Base-by-base conservation (phyloP, 371 early-diverging fungal species). In the Syncephalastrum racemosum region DNA sequence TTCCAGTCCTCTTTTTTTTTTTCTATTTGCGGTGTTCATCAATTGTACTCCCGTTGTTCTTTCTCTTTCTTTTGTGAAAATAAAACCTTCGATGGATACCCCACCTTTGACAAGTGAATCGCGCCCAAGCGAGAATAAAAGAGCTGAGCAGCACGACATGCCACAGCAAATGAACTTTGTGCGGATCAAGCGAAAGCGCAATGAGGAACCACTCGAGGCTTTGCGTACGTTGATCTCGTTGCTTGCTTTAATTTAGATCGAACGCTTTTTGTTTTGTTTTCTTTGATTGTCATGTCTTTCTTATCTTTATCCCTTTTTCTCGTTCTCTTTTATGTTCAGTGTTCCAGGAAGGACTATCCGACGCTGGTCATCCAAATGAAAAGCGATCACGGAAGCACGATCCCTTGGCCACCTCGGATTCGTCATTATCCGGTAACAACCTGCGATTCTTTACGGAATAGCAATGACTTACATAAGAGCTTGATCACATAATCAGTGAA, bases 151-250 rank as follows among this genome's bases (percentile, higher is more conserved):
- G 36, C 36, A 31, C 36, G 36, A 31, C 36, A 31, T 31, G 36
- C 36, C 36, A 31, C 36, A 25, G 12, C 73, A 73, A 41, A 54
- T 86, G 7, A 87, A 88, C 2, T 82, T 91, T 54, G 70, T 91
- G 20, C 80, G 91, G 7, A 85, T 91, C 55, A 91, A 91, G 66
- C 87, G 91, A 45, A 90, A 88, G 65, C 82, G 91, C 53, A 78
- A 68, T 45, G 90, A 89, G 52, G 90, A 91, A 57, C 91, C 91
- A 2, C 63, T 89, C 4, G 89, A 90, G 31, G 87, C 89, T 4
- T 75, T 91, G 36, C 73, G 87, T 85, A 81, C 18, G 24, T 48
- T 4, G 22, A 16, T 27, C 8, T 41, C 13, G 20, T 56, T 18
- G 20, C 20, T 60, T 16, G 13, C 13, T 23, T 45, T 23, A 14